Evolutionary conservation across 225 moss, liverwort and hornwort genomes (phyloP), one percentile per base, ranked within the genome.

Genomic region (Ulota crispa): DNA sequence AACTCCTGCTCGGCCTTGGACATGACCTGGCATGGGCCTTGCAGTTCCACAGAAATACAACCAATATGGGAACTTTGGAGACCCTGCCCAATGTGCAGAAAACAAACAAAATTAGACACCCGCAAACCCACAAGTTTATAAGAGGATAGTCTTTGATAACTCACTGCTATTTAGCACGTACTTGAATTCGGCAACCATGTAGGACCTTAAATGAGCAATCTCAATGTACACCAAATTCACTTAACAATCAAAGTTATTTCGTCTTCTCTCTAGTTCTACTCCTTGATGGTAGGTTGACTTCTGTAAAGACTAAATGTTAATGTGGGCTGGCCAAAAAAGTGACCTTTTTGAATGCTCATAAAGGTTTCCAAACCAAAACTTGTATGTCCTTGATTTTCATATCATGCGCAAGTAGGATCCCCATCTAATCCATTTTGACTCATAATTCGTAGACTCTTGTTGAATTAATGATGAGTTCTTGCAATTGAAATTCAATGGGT

Each of bases 31-130:
- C 70, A 68, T 69, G 64, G 75, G 64, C 76, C 70, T 75, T 6
- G 76, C 63, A 19, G 24, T 80, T 80, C 88, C 88, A 83, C 70
- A 81, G 66, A 86, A 88, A 69, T 88, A 88, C 31, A 88, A 59
- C 78, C 78, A 85, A 70, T 83, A 88, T 0, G 88, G 81, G 27
- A 83, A 86, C 60, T 71, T 88, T 10, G 69, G 74, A 27, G 85
- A 80, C 59, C 88, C 83, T 88, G 68, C 45, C 77, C 28, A 39
- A 72, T 34, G 19, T 27, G 3, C 55, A 13, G 14, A 71, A 69
- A 71, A 4, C 4, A 66, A 55, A 24, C 28, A 73, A 15, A 53
- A 47, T 65, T 13, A 37, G 41, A 74, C 32, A 43, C 32, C 24
- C 23, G 76, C 13, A 4, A 11, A 43, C 45, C 13, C 14, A 45